Evolutionary conservation across 208 protist species (phyloP).

Genomic region (Leishmania tropica): DNA sequence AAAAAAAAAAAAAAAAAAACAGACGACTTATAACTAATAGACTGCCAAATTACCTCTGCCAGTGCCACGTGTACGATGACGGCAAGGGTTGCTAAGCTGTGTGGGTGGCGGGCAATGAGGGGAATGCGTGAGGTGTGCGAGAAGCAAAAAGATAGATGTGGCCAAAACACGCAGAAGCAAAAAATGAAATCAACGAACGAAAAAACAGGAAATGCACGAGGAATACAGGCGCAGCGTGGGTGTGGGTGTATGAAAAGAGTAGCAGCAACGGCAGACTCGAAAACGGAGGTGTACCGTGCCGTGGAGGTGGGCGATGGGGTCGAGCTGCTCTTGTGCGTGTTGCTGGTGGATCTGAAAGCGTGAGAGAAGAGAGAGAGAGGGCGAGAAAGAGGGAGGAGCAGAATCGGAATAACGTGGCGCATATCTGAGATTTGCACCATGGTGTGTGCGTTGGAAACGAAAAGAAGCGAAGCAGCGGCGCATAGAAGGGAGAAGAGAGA

Average conservation of each 20-base stretch:
- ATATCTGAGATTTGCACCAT: neutral
- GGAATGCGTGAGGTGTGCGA: neutral
- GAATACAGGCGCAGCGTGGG: neutral
- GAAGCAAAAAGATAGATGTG: neutral
- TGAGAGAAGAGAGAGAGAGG: neutral
- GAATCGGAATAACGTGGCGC: neutral
- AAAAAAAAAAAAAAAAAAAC: neutral
- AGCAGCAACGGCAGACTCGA: neutral
- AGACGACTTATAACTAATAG: neutral
- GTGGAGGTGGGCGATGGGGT: neutral
- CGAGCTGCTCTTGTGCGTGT: neutral
- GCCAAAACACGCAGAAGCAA: neutral
- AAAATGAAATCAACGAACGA: neutral
- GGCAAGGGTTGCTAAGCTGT: neutral
- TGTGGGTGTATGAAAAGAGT: neutral
- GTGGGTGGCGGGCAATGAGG: neutral
- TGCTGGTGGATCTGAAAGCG: neutral
- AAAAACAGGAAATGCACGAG: neutral
- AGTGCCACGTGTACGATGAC: neutral
- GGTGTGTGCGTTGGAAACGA: neutral
- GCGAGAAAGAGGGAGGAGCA: neutral
- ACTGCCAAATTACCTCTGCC: neutral
- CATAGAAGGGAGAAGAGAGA: neutral
- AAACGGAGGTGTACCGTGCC: slow-evolving; percentile 3
- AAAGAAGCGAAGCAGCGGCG: neutral